Evolutionary conservation across 2,329 filamentous ascomycete genomes (phyloP), one percentile per base, ranked within the genome.

Genomic region (Colletotrichum sp.): DNA sequence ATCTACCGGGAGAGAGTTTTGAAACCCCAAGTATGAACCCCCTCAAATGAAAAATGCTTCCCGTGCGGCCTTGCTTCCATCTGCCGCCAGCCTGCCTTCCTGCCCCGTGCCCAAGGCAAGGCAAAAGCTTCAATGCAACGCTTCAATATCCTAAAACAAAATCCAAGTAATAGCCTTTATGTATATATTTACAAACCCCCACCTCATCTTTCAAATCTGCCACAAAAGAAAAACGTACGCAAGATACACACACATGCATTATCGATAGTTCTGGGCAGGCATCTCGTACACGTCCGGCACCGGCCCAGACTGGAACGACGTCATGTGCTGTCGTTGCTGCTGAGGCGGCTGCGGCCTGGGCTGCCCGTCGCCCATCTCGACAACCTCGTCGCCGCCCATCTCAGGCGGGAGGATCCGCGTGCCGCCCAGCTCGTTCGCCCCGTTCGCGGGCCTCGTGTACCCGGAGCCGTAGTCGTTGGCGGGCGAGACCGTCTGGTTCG

Each of bases 201-300:
- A 26, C 26, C 6, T 3, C 30, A n/a, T 24, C 32, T 30, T 34
- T 3, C 30, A n/a, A 49, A 59, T 12, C 49, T 55, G 26, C 4
- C 24, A 65, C 34, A 65, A 44, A 71, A 13, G 30, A 70, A 44
- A 69, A 36, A 15, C 15, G 21, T 8, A 26, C 44, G 44, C 44
- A 8, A 49, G 4, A 49, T 6, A 49, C 44, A n/a, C 6, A 49
- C 44, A 49, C 8, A 32, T 18, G 18, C n/a, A 28, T 80, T 81
- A 87, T 73, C 81, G 81, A 77, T 86, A 87, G 34, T 73, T 77
- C 77, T 87, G 82, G 15, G 83, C 78, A 5, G 86, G 84, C 86
- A 87, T 87, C 81, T 87, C 86, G 72, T 85, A 87, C 7, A 87
- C 84, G 36, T 80, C 78, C 18, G 69, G 60, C 36, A 79, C 78